These are phyloP conservation scores for Apiotrichum mycotoxinovorans DNA, from an alignment of 1,284 basidiomycete species.

Conservation along the genomic window DNA sequence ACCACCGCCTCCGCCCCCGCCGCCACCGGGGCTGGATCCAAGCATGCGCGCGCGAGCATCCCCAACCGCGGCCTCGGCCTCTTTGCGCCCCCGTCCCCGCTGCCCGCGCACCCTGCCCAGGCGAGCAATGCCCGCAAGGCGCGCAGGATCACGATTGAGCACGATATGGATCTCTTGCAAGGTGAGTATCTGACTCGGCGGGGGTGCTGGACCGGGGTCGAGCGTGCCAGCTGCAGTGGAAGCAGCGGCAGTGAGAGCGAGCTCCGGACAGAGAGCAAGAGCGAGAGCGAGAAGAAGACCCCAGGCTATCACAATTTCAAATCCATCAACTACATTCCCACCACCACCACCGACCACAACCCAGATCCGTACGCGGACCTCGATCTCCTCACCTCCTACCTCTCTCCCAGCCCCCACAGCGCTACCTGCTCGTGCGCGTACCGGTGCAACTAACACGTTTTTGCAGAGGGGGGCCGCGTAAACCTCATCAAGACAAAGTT, in stretches of 20 bases:
- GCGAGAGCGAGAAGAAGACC: no score
- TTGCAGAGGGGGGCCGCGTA: neutral
- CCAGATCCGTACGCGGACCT: neutral
- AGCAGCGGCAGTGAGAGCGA: no score
- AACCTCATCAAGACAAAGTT: neutral
- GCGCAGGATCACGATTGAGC: slow-evolving; percentile 46
- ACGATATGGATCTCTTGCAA: slow-evolving; percentile 43
- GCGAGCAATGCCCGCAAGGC: slow-evolving; percentile 30
- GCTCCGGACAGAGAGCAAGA: no score
- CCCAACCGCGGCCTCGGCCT: neutral
- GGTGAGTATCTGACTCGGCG: slow-evolving; percentile 26
- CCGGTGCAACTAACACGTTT: neutral
- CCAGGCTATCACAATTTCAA: no score
- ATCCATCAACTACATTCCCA: neutral
- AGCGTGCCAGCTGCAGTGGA: no score
- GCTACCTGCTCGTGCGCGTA: neutral
- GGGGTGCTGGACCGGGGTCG: no score
- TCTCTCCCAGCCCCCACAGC: neutral
- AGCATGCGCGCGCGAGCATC: slow-evolving; percentile 22
- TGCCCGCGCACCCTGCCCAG: slow-evolving; percentile 43
- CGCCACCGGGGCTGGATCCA: neutral
- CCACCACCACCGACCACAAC: neutral
- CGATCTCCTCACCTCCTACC: neutral
- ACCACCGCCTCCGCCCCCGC: no score
- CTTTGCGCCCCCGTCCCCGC: slow-evolving; percentile 24